Base-by-base conservation (phyloP, 2,329 filamentous ascomycete species). In the Thielaviopsis punctulata region DNA sequence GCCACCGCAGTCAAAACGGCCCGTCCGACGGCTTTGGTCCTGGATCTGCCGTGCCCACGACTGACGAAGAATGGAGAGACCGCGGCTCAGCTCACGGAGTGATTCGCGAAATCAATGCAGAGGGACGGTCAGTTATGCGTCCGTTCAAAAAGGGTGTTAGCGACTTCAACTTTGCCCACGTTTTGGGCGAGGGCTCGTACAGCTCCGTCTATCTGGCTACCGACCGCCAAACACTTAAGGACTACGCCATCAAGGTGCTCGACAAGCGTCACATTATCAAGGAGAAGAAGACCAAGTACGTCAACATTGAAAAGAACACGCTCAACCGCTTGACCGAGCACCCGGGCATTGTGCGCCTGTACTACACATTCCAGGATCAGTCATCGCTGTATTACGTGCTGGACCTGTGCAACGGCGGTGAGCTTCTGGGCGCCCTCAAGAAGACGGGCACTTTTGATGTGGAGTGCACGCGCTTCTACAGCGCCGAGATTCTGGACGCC, bases 261-360 rank as follows among this genome's bases (percentile, higher is more conserved):
- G 92, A 98, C 68, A 98, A 98, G 69, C 80, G 88, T 61, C 92
- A 98, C 66, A 98, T 98, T 62, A 98, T 98, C 73, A 98, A 96
- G 68, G 92, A 98, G 69, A 96, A 95, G 68, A 98, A 98, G 74
- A 94, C 98, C 62, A 98, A 98, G 73, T 98, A 98, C 63, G 92
- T 98, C 67, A 98, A 96, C 67, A 98, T 98, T 61, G 92, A 98
- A 67, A 95, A 95, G 69, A 90, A 98, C 67, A 96, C 92, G 0
- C 73, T 98, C 52, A 98, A 98, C 63, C 82, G 92, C 57, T 72
- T 98, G 54, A 96, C 90, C 3, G 90, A 98, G 57, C 92, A 98
- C 62, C 92, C 92, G 6, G 92, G 92, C 19, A 90, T 98, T 55
- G 89, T 98, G 53, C 84, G 92, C 57, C 74, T 98, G 44, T 98